These are phyloP conservation scores for Phytopythium vexans DNA, from an alignment of 352 stramenopile species.

Conservation along the genomic window DNA sequence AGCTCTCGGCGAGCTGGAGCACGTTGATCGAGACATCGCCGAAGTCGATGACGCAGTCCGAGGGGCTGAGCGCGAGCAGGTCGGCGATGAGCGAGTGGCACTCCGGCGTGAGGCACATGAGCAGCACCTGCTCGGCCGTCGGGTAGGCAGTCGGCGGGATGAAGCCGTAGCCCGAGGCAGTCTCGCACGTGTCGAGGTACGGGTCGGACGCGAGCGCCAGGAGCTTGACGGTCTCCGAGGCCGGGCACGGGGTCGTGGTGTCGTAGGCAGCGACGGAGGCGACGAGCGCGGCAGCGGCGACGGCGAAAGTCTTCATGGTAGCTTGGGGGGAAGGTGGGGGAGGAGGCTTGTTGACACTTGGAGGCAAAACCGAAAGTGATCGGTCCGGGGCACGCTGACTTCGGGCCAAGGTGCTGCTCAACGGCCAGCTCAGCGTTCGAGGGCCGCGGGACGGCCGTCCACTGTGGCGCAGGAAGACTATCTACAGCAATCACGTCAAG, in stretches of 20 bases:
- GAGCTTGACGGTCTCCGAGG: constrained; percentile 28
- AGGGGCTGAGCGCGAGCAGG: constrained; percentile 24
- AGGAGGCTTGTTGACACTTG: constrained; percentile 22
- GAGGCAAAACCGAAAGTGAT: constrained; percentile 37
- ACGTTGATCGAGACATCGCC: constrained; percentile 40
- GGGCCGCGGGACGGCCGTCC: too few relatives aligned
- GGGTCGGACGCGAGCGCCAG: constrained; percentile 14
- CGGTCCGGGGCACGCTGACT: too few relatives aligned
- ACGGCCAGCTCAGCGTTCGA: too few relatives aligned
- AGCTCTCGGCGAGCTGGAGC: constrained; percentile 35
- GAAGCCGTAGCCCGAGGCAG: constrained; percentile 26
- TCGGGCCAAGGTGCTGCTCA: too few relatives aligned
- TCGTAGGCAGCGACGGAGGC: constrained; percentile 25
- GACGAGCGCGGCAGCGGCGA: constrained; percentile 18
- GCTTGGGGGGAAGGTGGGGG: constrained; percentile 8
- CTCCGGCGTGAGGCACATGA: constrained; percentile 34
- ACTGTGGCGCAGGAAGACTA: too few relatives aligned
- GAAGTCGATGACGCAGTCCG: constrained; percentile 45
- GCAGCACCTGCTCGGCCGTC: constrained; percentile 19
- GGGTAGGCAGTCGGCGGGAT: constrained; percentile 30
- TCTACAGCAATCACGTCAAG: too few relatives aligned
- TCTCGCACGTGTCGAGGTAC: constrained; percentile 21
- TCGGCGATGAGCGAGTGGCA: constrained; percentile 29
- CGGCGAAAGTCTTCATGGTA: constrained; percentile 39
- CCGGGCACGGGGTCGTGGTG: constrained; percentile 18